Conservation (phyloP, 2,329 filamentous ascomycete genomes). For the Decorospora gaudefroyi region DNA sequence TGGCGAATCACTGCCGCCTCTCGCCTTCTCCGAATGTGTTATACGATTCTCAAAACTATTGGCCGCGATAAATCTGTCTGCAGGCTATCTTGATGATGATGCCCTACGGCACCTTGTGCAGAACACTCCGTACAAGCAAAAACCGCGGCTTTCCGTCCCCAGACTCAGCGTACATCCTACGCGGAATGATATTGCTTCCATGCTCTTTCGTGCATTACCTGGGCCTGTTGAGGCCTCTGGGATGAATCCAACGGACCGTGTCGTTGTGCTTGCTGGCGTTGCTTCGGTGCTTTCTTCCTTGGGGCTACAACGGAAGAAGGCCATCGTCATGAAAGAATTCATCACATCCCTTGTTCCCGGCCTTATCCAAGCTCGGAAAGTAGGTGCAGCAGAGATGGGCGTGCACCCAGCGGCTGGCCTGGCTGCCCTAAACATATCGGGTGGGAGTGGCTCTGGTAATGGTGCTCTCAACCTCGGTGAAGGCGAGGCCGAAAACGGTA, state of each 20-base stretch:
- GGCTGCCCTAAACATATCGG: conserved; percentile 65
- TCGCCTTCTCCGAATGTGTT: conserved; percentile 72
- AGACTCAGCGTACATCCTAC: conserved; percentile 44
- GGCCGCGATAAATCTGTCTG: conserved; percentile 66
- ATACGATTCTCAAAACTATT: conserved; percentile 74
- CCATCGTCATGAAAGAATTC: conserved; percentile 84
- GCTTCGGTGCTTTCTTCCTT: conserved; percentile 81
- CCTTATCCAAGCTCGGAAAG: conserved; percentile 85
- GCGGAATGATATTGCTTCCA: conserved; percentile 45
- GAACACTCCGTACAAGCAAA: conserved; percentile 53
- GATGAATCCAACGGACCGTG: conserved; percentile 74
- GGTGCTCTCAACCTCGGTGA: conserved; percentile 66
- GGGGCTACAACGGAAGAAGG: conserved; percentile 85
- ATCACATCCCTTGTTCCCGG: conserved; percentile 81
- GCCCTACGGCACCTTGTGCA: conserved; percentile 56
- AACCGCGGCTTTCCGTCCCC: conserved; percentile 42
- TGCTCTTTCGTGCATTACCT: conserved; percentile 54
- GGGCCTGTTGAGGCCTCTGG: conserved; percentile 60
- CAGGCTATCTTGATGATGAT: conserved; percentile 64
- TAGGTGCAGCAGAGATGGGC: conserved; percentile 93
- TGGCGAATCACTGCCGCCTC: conserved; percentile 70
- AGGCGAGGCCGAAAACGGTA: conserved; percentile 47
- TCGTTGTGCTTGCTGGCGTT: conserved; percentile 81
- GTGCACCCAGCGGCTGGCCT: conserved; percentile 91
- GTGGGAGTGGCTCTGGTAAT: conserved; percentile 68